These are phyloP conservation scores for Gracilaria caudata DNA, from an alignment of 23 red algal species.

Conservation along the genomic window DNA sequence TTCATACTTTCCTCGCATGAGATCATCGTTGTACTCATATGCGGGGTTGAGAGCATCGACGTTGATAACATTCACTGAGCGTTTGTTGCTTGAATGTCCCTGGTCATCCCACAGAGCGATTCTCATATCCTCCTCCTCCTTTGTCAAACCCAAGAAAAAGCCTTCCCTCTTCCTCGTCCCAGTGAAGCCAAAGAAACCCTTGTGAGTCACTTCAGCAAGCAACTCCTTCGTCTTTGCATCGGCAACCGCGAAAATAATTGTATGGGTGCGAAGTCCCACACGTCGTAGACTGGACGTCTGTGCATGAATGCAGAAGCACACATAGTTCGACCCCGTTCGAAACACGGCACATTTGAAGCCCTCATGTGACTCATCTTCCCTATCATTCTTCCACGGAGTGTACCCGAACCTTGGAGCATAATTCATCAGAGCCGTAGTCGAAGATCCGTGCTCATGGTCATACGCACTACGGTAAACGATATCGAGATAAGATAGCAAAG, in stretches of 20 bases:
- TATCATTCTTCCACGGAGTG: constrained; percentile 61
- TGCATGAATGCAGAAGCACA: constrained; percentile 36
- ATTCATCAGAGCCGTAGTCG: constrained; percentile 22
- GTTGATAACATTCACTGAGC: constrained; percentile 56
- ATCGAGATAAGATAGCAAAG: not conserved
- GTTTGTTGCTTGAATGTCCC: not conserved
- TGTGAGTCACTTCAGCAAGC: constrained; percentile 42
- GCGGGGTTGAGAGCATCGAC: constrained; percentile 20
- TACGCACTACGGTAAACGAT: constrained; percentile 9
- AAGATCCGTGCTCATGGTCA: constrained; percentile 72
- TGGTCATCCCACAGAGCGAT: not conserved
- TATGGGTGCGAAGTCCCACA: constrained; percentile 25
- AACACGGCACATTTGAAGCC: constrained; percentile 66
- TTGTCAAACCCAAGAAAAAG: constrained; percentile 7
- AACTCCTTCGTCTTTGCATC: constrained; percentile 28
- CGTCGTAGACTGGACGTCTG: constrained; percentile 53
- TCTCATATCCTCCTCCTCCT: constrained; percentile 25
- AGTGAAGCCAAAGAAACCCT: constrained; percentile 64
- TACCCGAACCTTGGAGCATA: constrained; percentile 55
- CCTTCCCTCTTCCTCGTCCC: not conserved
- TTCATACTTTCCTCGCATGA: constrained; percentile 37
- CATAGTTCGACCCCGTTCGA: not conserved
- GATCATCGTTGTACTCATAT: constrained; percentile 12
- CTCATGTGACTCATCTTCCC: constrained; percentile 53
- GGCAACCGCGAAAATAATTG: constrained; percentile 36